A percentile compares a stretch with the other conserved stretches of the same genome.
Evolutionary conservation across 805 yeast genomes (phyloP).

Genomic region (Starmerella cellae): DNA sequence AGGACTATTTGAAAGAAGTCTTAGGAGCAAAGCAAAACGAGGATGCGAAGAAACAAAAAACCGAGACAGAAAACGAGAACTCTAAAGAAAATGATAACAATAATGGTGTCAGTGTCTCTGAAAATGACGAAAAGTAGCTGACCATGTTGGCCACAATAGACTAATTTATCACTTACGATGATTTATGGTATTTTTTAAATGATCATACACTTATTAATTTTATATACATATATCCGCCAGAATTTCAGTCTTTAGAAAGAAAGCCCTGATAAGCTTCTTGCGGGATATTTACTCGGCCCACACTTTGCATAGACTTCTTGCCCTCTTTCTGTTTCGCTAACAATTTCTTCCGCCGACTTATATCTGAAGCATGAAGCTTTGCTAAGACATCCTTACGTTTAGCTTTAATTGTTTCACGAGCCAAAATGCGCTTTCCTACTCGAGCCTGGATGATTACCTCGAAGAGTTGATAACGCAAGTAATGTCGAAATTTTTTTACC

Average conservation of each 20-base stretch:
- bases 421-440: constrained; percentile 65
- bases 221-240: too few relatives aligned
- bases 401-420: constrained; percentile 89
- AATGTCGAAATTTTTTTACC: constrained; percentile 71
- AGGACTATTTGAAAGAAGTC: constrained; percentile 51
- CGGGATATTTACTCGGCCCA: constrained; percentile 65
- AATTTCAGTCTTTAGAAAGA: constrained; percentile 31
- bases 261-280: constrained; percentile 86
- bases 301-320: constrained; percentile 65
- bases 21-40: constrained; percentile 26
- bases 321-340: constrained; percentile 87
- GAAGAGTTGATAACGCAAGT: constrained; percentile 66
- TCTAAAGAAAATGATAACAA: neutral
- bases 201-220: neutral
- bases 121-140: too few relatives aligned
- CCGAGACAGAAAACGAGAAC: neutral
- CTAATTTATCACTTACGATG: too few relatives aligned
- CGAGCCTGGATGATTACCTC: constrained; percentile 89
- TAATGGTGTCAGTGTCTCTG: neutral
- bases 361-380: constrained; percentile 83
- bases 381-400: constrained; percentile 90
- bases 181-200: constrained; percentile 1
- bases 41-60: neutral
- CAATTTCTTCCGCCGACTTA: constrained; percentile 77
- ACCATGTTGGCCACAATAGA: too few relatives aligned